These are phyloP conservation scores for Tuber umbilicatum DNA, from an alignment of 495 filamentous ascomycete genomes.

Conservation along the genomic window DNA sequence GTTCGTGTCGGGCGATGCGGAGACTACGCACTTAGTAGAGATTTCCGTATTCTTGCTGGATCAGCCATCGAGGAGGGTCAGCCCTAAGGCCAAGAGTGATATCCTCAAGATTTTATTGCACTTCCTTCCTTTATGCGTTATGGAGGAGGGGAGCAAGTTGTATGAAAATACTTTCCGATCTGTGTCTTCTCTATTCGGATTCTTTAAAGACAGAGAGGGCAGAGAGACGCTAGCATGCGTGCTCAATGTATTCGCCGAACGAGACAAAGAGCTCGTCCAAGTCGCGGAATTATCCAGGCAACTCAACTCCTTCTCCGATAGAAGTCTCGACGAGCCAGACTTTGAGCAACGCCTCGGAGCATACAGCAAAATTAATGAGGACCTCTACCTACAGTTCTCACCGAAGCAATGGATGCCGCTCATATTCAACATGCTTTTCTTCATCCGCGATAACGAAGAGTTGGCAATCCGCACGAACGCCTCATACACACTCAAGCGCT, in stretches of 20 bases:
- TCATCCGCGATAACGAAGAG: constrained; percentile 79
- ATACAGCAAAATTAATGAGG: constrained; percentile 64
- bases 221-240: constrained; percentile 65
- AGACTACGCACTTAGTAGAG: constrained; percentile 65
- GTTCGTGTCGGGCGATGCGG: constrained; percentile 60
- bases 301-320: constrained; percentile 67
- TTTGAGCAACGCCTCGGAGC: constrained; percentile 73
- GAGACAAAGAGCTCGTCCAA: constrained; percentile 54
- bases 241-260: constrained; percentile 59
- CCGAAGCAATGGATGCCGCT: constrained; percentile 85
- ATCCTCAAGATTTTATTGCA: constrained; percentile 67
- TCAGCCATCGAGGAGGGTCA: constrained; percentile 73
- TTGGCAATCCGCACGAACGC: constrained; percentile 76
- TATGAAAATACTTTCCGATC: constrained; percentile 56
- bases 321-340: constrained; percentile 72
- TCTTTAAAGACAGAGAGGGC: constrained; percentile 72
- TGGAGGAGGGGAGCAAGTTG: constrained; percentile 53
- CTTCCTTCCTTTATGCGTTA: constrained; percentile 60
- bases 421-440: constrained; percentile 82
- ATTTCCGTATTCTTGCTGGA: constrained; percentile 73
- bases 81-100: constrained; percentile 72
- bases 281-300: constrained; percentile 66
- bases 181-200: constrained; percentile 70
- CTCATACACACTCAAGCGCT: constrained; percentile 70
- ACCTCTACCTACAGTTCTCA: constrained; percentile 50